phyloP scores from a whole-genome alignment of 2,329 filamentous ascomycete species.

The Drechslera avenae region DNA sequence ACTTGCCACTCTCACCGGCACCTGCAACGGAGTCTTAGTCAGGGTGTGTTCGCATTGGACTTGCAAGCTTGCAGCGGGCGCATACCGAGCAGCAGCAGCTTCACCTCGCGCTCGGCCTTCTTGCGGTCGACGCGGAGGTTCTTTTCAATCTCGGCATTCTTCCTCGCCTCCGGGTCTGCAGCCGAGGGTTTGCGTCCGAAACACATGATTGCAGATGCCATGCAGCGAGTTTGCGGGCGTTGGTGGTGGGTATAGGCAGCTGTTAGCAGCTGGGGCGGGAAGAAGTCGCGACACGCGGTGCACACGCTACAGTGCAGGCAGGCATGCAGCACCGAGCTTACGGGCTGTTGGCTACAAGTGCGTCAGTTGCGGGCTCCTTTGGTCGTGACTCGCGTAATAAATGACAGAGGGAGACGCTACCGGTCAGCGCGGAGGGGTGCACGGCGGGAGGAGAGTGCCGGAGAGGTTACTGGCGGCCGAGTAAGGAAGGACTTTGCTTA shows the following conservation, averaged over 20 bases:
- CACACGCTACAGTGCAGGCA: neutral
- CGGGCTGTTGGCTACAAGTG: neutral
- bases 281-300: constrained; percentile 11
- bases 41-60: neutral
- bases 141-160: constrained; percentile 79
- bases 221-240: constrained; percentile 19
- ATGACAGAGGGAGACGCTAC: constrained; percentile 14
- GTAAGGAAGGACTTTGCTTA: too few species aligned
- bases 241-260: neutral
- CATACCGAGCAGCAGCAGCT: constrained; percentile 89
- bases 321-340: constrained; percentile 6
- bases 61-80: constrained; percentile 14
- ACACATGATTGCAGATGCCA: constrained; percentile 56
- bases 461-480: neutral
- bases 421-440: constrained; percentile 15
- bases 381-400: constrained; percentile 6
- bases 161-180: constrained; percentile 54
- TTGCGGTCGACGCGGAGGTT: constrained; percentile 86
- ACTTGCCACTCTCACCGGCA: constrained; percentile 94
- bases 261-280: constrained; percentile 1
- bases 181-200: constrained; percentile 57
- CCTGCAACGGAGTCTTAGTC: constrained; percentile 60
- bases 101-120: constrained; percentile 83
- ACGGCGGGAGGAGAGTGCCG: constrained; percentile 5
- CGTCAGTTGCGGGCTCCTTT: constrained; percentile 2